Evolutionary conservation across 768 basidiomycete genomes (phyloP).

Genomic region (Cyclocybe aegerita): DNA sequence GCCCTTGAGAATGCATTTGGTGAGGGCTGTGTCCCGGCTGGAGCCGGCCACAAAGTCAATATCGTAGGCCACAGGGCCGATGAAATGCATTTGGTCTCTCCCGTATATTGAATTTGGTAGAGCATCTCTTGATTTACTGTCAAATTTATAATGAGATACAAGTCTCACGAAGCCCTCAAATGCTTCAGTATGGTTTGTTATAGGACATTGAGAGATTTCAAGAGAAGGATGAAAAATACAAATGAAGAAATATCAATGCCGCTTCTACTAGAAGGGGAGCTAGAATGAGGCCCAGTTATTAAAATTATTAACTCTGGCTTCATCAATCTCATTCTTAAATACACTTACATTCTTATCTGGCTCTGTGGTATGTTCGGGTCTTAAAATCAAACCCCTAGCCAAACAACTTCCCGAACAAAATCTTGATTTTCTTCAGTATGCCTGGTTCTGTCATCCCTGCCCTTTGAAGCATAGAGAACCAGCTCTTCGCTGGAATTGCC

Average conservation of each 20-base stretch:
- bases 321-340: too few relatives aligned
- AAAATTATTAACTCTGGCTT: too few relatives aligned
- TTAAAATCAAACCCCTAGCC: too few relatives aligned
- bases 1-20: conserved; percentile 70
- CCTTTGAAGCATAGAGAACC: conserved; percentile 29
- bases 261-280: too few relatives aligned
- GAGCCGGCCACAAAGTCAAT: conserved; percentile 67
- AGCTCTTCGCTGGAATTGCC: conserved; percentile 28
- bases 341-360: too few relatives aligned
- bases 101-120: conserved; percentile 19
- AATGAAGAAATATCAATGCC: too few relatives aligned
- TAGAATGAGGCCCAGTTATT: too few relatives aligned
- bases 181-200: not conserved
- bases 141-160: not conserved
- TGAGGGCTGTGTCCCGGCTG: conserved; percentile 75
- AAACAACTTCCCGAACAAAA: not conserved
- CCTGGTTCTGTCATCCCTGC: conserved; percentile 24
- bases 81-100: conserved; percentile 37
- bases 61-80: conserved; percentile 46
- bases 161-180: not conserved
- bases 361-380: too few relatives aligned
- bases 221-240: too few relatives aligned
- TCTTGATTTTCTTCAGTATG: not conserved
- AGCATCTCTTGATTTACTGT: not conserved
- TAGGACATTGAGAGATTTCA: not conserved